Base-by-base conservation (phyloP, 805 yeast species). In the Saccharomycopsis babjevae region DNA sequence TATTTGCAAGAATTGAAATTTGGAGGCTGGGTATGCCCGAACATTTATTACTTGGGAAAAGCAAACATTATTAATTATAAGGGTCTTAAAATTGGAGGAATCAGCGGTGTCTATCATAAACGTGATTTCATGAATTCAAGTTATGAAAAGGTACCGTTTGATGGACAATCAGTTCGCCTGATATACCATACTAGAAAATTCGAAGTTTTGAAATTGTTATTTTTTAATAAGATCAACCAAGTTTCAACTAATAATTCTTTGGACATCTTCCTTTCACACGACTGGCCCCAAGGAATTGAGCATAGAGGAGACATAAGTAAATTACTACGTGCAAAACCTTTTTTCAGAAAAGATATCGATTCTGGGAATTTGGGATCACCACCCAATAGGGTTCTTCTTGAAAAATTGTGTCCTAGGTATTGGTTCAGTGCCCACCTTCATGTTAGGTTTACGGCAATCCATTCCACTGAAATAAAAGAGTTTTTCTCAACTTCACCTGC, bases 371-470 rank as follows among this genome's bases (percentile, higher is more conserved):
- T 93, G 57, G 99, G 99, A 0, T 87, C 87, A 18, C 89, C 92
- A 0, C 76, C 86, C 7, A 82, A 83, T 57, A 77, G 80, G 76
- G 73, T 75, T 22, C 69, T 90, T 16, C 71, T 94, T 65, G 67
- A 75, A 28, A 67, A 69, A 16, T 64, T 89, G 59, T 76, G 73
- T 66, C 98, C 98, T 0, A 64, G 71, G 18, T 76, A 80, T 70
- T 94, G 98, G 99, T 81, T 89, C 63, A 83, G 94, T 66, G 96
- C 96, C 11, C 99, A 94, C 74, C 71, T 94, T 61, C 99, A 94
- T 71, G 90, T 86, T 1, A 75, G 74, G 59, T 94, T 81, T 68
- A 76, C 74, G 6, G 97, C 97, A 0, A 64, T 62, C 62, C 55
- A 61, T 46, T 2, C 22, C 28, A 63, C 66, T 34, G 69, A 67